Conservation (phyloP, 805 yeast genomes). For the Candida koratica region DNA sequence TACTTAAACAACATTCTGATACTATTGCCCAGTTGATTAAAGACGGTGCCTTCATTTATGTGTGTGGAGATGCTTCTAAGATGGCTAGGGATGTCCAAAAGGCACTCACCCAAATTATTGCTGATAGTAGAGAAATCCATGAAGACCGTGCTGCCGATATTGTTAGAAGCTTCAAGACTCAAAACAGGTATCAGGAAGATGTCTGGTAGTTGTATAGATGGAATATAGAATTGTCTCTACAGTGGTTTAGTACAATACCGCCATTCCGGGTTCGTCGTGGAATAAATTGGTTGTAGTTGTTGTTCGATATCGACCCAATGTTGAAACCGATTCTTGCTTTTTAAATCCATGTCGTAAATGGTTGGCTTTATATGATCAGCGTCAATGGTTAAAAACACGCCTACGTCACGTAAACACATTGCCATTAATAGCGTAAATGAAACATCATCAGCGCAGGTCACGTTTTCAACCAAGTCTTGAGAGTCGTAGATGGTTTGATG, state of each 20-base stretch:
- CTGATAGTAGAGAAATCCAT: constrained; percentile 58
- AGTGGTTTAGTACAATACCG: constrained; percentile 20
- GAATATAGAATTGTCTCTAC: not conserved
- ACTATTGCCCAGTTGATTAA: constrained; percentile 52
- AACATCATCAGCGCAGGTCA: constrained; percentile 35
- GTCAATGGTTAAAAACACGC: constrained; percentile 40
- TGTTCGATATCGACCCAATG: constrained; percentile 47
- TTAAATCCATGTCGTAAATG: constrained; percentile 49
- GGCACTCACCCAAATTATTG: constrained; percentile 60
- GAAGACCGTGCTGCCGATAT: constrained; percentile 70
- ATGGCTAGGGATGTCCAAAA: constrained; percentile 94
- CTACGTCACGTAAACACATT: constrained; percentile 58
- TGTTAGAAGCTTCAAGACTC: constrained; percentile 72
- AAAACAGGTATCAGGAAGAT: constrained; percentile 93
- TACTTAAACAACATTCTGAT: constrained; percentile 50
- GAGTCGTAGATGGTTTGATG: constrained; percentile 32
- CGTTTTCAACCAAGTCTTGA: constrained; percentile 28
- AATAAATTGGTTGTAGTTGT: constrained; percentile 29
- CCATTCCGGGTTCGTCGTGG: constrained; percentile 29
- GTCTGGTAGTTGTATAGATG: constrained; percentile 68
- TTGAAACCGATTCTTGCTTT: constrained; percentile 38
- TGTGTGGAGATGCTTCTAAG: constrained; percentile 93
- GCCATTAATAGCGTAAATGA: constrained; percentile 37
- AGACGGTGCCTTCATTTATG: constrained; percentile 83
- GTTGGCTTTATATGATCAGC: constrained; percentile 34